Base-by-base conservation (phyloP, 768 basidiomycete species). In the Coprinellus micaceus region DNA sequence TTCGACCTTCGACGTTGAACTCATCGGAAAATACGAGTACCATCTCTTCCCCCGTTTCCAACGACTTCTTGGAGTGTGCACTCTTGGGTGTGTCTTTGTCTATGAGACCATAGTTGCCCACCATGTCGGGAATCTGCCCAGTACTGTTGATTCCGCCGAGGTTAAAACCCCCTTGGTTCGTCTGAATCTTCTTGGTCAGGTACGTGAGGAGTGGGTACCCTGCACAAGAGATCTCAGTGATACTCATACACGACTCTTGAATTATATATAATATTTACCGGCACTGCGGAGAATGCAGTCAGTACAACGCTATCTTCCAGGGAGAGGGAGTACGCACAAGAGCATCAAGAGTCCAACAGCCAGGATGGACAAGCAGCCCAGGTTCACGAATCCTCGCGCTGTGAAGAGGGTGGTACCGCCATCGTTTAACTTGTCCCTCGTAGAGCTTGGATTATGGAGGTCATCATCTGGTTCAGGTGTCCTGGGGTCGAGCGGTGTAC, bases 21-120 rank as follows among this genome's bases (percentile, higher is more conserved):
- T 89, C 88, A 67, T 90, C 87, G 4, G 78, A 81, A 66, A 88
- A 90, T 13, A 88, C 79, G 50, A 85, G 71, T 4, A 63, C 61
- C 69, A 72, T 64, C n/a, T 70, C 66, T 41, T 76, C 81, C 46
- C 63, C 62, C 25, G 76, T 67, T 55, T 83, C 71, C 61, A 82
- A 80, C 13, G 80, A 77, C 0, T 76, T 49, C 64, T 82, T 73
- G 57, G 75, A 74, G 67, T 71, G 64, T 1, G 77, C 79, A 9
- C 74, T 67, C 57, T 71, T 52, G 0, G 88, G 90, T 0, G 90
- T 93, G 25, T 89, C 82, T 25, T 73, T 64, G 69, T 91, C 89
- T 63, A 91, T 87, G 22, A 88, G 71, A 5, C 78, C 80, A 54
- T 74, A 80, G 60, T 83, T 77, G 4, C 78, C 79, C 1, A 70